A percentile compares a stretch with the other conserved stretches of the same genome.
phyloP scores from a whole-genome alignment of 176 grass and related monocot species.

The Chrysopogon serrulatus region DNA sequence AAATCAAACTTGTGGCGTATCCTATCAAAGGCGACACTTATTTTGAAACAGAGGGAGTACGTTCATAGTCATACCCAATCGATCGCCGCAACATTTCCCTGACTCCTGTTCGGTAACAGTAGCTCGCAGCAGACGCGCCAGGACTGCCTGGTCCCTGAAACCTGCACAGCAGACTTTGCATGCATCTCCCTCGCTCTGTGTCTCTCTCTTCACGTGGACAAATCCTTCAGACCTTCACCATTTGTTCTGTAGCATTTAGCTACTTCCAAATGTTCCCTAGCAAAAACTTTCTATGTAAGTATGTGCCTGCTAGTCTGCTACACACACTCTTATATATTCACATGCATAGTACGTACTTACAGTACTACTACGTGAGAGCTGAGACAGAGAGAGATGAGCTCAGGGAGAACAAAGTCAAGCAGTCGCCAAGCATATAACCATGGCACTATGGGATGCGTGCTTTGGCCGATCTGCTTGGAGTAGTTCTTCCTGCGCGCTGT shows the following conservation, averaged over 20 bases:
- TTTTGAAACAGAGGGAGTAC: too few relatives aligned
- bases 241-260: constrained; percentile 43
- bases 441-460: constrained; percentile 22
- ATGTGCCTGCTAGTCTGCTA: neutral
- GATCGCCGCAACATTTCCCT: neutral
- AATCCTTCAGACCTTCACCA: constrained; percentile 7
- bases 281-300: neutral
- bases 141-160: constrained; percentile 23
- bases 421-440: constrained; percentile 1
- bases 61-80: too few relatives aligned
- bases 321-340: constrained; percentile 6
- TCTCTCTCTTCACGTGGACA: constrained; percentile 36
- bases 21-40: too few relatives aligned
- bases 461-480: constrained; percentile 24
- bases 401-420: constrained; percentile 25
- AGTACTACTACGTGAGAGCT: neutral
- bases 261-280: constrained; percentile 29
- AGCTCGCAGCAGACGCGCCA: neutral
- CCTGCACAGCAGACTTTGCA: constrained; percentile 17
- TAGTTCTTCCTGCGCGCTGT: constrained; percentile 11
- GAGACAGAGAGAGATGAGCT: neutral
- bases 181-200: neutral
- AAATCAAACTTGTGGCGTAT: too few relatives aligned
- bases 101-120: neutral
- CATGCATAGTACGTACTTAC: neutral